Base-by-base conservation (phyloP, 2,329 filamentous ascomycete species). In the Cladorrhinum sp. region DNA sequence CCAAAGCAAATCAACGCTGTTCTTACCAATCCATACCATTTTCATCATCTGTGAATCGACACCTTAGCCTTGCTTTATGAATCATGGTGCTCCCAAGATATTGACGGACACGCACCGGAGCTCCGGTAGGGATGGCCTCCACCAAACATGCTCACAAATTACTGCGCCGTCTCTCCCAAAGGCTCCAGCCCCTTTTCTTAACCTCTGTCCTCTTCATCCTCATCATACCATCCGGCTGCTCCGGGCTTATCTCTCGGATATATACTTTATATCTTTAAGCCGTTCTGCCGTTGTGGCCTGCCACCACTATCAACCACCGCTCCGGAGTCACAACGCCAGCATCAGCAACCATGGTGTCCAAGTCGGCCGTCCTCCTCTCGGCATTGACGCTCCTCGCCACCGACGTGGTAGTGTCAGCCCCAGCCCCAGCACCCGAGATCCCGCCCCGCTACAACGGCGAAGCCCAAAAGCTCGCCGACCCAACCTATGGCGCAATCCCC, bases 401-500 rank as follows among this genome's bases (percentile, higher is more conserved):
- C 2, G 24, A 36, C 26, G 9, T 28, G 14, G 57, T 42, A 14
- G 20, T 54, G 18, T 26, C 36, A 1, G 9, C 54, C 5, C 16
- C 16, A 16, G 10, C n/a, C 42, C 4, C 26, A 0, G 9, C 54
- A 1, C 16, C 16, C 12, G 14, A 14, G 16, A 53, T 59, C 1
- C 57, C 59, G 9, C 26, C 57, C 10, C 55, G 50, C 1, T 63
- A 65, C 59, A 62, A 59, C 1, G 49, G 50, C 12, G 62, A 64
- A 18, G 59, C 66, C 14, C 65, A 68, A 54, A 62, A 57, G 30
- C 58, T 66, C 23, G 62, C 65, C 1, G 62, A 68, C 24, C 65
- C 66, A 0, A 62, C 26, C 8, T 66, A 65, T 51, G 66, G 66
- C 23, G 62, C 65, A 28, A 62, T 66, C 18, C 65, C 66, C 7